Evolutionary conservation across 768 basidiomycete species (phyloP).

Genomic region (Pulveroboletus sp.): DNA sequence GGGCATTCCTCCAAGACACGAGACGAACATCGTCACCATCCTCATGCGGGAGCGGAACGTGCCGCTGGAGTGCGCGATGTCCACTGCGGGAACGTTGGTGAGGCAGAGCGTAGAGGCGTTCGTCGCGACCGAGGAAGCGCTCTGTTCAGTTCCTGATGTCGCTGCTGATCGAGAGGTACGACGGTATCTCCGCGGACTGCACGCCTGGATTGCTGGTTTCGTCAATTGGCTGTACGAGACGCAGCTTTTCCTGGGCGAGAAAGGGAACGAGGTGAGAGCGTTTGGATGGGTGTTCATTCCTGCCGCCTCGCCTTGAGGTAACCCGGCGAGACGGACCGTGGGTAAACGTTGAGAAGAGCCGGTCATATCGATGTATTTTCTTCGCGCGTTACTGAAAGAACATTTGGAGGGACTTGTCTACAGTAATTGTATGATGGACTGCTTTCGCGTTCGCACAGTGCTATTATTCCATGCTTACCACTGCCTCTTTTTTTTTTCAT

Average conservation of each 20-base stretch:
- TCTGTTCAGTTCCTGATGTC: conserved; percentile 14
- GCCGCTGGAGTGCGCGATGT: conserved; percentile 45
- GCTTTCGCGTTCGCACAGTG: background rate
- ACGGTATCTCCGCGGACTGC: conserved; percentile 46
- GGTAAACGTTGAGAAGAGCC: background rate
- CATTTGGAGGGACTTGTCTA: conserved; percentile 8
- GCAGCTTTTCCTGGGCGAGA: conserved; percentile 53
- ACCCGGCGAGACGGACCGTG: background rate
- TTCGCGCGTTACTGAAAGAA: background rate
- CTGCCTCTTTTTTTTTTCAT: too few species aligned
- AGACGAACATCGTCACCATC: conserved; percentile 47
- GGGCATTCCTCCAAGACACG: conserved; percentile 34
- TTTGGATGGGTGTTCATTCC: conserved; percentile 62
- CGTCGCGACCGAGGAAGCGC: conserved; percentile 18
- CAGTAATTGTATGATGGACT: background rate
- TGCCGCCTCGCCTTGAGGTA: conserved; percentile 9
- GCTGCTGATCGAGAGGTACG: conserved; percentile 24
- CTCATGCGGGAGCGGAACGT: conserved; percentile 41
- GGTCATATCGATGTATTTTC: background rate
- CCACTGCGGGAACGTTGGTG: conserved; percentile 20
- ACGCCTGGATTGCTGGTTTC: conserved; percentile 53
- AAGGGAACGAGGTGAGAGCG: conserved; percentile 50
- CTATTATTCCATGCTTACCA: background rate
- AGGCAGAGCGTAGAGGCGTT: conserved; percentile 29
- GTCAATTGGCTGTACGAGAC: conserved; percentile 65